A percentile compares a stretch with the other conserved stretches of the same genome.
These are phyloP conservation scores for Termitomyces heimii DNA, from an alignment of 768 basidiomycete genomes.

Conservation along the genomic window DNA sequence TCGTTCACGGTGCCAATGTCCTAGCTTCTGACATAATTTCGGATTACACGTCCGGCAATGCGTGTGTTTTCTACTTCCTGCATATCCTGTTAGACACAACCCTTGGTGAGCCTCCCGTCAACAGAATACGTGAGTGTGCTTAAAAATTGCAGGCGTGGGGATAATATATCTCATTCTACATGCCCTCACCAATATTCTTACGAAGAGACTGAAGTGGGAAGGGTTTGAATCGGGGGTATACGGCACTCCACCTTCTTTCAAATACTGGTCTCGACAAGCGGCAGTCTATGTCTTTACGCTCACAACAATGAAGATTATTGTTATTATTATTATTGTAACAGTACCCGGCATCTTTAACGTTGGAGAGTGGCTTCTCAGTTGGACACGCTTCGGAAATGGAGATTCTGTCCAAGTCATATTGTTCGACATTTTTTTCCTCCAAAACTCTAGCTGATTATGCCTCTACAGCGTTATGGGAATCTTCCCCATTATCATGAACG, in stretches of 20 bases:
- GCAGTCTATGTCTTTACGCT: conserved; percentile 79
- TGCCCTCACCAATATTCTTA: conserved; percentile 55
- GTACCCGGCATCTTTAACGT: conserved; percentile 65
- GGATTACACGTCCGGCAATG: conserved; percentile 64
- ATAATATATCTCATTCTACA: conserved; percentile 74
- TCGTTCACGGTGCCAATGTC: conserved; percentile 75
- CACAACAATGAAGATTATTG: conserved; percentile 85
- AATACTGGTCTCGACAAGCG: conserved; percentile 72
- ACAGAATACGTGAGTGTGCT: neutral
- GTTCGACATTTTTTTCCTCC: conserved; percentile 37
- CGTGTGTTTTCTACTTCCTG: conserved; percentile 89
- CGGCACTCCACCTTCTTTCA: conserved; percentile 72
- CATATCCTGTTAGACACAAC: conserved; percentile 92
- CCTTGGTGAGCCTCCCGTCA: conserved; percentile 51
- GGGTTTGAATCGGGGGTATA: conserved; percentile 88
- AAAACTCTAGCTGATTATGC: neutral
- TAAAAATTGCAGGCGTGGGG: conserved; percentile 56
- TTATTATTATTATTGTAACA: conserved; percentile 67
- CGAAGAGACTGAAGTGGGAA: conserved; percentile 57
- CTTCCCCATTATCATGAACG: conserved; percentile 85
- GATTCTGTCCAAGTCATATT: conserved; percentile 74
- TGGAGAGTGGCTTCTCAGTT: conserved; percentile 86
- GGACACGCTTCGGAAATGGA: conserved; percentile 59
- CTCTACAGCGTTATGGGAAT: conserved; percentile 75
- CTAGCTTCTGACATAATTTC: conserved; percentile 77